Base-by-base conservation (phyloP, 148 eudicot species). In the Persicaria tinctoria region DNA sequence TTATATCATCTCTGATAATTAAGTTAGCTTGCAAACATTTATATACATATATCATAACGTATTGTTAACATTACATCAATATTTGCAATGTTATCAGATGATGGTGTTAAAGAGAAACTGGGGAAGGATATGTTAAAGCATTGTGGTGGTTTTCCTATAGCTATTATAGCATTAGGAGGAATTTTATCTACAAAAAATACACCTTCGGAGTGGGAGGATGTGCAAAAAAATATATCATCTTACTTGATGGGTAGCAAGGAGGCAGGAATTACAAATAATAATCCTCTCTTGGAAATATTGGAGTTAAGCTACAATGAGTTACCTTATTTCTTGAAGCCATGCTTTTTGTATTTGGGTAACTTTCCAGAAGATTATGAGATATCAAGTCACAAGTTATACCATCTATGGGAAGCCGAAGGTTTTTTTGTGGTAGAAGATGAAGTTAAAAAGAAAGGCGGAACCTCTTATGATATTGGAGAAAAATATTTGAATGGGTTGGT, bases 351-450 rank as follows among this genome's bases (percentile, higher is more conserved):
- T 23, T 75, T 79, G 14, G 64, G 72, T 18, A 41, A 54, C 32
- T 70, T 79, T 18, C 82, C 82, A 1, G 63, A 75, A 51, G 81
- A 59, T 75, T 75, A 47, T 10, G n/a, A 46, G 4, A 75, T 79
- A 12, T 14, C 27, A 2, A 5, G 38, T 12, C 17, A 2, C 2
- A 57, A 27, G 44, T 46, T 79, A 6, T 41, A 66, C 6, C 70
- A 68, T 0, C 27, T 79, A 5, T 71, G 78, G 75, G 51, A 56
- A 55, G 82, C 78, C 10, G 82, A 79, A 20, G 78, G 75, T 9
- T 75, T 70, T 50, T 6, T 75, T 0, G 5, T 23, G 16, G 68
- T 7, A 18, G 41, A 62, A 5, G 44, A 18, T 5, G 16, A 18
- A 20, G 59, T 18, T 66, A 5, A 3, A 13, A 6, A 8, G n/a